Evolutionary conservation across 1,139 yeast genomes (phyloP).

Genomic region (Taphrina wiesneri): DNA sequence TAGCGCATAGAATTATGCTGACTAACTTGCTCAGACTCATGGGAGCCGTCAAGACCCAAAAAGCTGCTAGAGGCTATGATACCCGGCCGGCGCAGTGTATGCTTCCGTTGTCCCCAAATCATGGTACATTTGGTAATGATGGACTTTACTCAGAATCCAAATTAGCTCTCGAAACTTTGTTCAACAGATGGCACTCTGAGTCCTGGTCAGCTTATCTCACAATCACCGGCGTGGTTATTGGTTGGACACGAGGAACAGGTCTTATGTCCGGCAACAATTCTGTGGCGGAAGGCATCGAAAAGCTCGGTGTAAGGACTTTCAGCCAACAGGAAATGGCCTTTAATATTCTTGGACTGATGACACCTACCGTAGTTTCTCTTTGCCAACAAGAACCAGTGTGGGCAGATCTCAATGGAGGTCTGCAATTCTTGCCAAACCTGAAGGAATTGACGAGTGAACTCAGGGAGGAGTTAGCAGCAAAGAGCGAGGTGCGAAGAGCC

Average conservation of each 20-base stretch:
- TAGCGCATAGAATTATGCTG: slow-evolving; percentile 97
- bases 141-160: slow-evolving; percentile 98
- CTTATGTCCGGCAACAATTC: slow-evolving; percentile 96
- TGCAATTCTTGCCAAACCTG: slow-evolving; percentile 87
- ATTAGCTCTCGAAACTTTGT: slow-evolving; percentile 87
- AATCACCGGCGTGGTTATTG: slow-evolving; percentile 95
- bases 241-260: slow-evolving; percentile 99
- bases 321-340: slow-evolving; percentile 99
- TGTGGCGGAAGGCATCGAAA: slow-evolving; percentile 96
- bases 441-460: slow-evolving; percentile 81
- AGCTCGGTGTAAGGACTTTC: slow-evolving; percentile 93
- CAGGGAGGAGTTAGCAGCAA: slow-evolving; percentile 77
- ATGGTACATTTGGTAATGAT: slow-evolving; percentile 96
- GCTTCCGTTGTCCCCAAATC: slow-evolving; percentile 95
- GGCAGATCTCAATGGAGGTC: slow-evolving; percentile 98
- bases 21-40: slow-evolving; percentile 89
- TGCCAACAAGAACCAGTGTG: slow-evolving; percentile 93
- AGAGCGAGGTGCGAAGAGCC: slow-evolving; percentile 91
- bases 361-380: slow-evolving; percentile 77
- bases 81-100: slow-evolving; percentile 98
- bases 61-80: slow-evolving; percentile 69
- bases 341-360: slow-evolving; percentile 89
- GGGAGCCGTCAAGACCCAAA: slow-evolving; percentile 85
- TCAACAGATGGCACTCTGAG: slow-evolving; percentile 98
- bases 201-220: slow-evolving; percentile 94